Evolutionary conservation across 176 grass and related monocot species (phyloP), one percentile per base, ranked within the genome.

Genomic region (Triticum monococcum): DNA sequence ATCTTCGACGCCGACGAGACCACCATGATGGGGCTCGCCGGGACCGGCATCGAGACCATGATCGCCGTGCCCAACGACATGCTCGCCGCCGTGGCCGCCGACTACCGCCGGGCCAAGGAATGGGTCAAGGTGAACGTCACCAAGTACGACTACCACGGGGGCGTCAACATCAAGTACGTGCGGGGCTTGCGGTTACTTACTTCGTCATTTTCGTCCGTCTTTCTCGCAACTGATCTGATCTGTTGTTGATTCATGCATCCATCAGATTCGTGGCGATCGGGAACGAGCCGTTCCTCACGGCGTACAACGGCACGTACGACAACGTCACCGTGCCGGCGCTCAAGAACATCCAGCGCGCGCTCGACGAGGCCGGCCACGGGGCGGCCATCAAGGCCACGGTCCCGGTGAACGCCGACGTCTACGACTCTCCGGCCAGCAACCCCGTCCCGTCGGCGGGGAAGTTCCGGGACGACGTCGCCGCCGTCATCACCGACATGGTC

Each of bases 391-490:
- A 94, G 82, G 91, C 92, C 8, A 93, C 91, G 54, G 85, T 94
- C 8, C 94, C 94, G 9, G 78, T 93, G 36, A 97, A 93, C 86
- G 94, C 91, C 11, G 91, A 97, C 86, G 94, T 97, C 35, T 97
- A 93, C 85, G 86, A 97, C 75, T 97, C 91, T 8, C 91, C 89
- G 16, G 0, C 52, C 33, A 32, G 17, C 64, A 75, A 97, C 59
- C 94, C 94, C 1, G 83, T 97, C 8, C 91, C 94, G 4, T 97
- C 94, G 5, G 82, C 89, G 16, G 94, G 94, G 36, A 68, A 60
- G 86, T 97, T 93, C 87, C 89, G 91, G 1, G 70, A 33, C 13
- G 94, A 97, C 85, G 40, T 96, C 28, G 87, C 32, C 20, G 45
- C 82, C 30, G 1, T 45, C 24, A 92, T 97, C 75, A 13, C 80